Evolutionary conservation across 495 filamentous ascomycete genomes (phyloP).

Genomic region (Hypoxylon perforatum): DNA sequence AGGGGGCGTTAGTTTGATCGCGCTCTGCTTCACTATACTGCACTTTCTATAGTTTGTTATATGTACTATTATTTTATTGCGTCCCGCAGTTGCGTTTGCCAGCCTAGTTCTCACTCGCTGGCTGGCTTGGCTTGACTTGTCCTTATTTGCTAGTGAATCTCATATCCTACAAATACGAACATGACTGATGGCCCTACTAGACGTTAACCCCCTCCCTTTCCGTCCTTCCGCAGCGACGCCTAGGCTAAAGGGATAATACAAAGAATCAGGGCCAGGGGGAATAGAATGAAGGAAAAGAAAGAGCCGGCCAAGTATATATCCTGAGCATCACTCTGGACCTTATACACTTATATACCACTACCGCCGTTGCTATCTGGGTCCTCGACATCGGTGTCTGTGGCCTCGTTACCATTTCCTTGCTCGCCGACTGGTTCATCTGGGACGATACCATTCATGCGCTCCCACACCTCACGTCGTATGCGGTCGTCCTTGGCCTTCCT

Average conservation of each 20-base stretch:
- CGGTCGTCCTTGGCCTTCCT: constrained; percentile 87
- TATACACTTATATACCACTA: constrained; percentile 41
- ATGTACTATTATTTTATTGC: too few relatives aligned
- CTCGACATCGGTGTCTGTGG: constrained; percentile 1
- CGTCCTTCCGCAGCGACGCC: constrained; percentile 18
- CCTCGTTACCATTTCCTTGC: constrained; percentile 5
- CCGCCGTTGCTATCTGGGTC: neutral
- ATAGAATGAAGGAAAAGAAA: constrained; percentile 2
- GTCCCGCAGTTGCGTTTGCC: too few relatives aligned
- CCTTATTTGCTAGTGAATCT: too few relatives aligned
- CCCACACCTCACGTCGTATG: constrained; percentile 80
- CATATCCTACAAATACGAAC: constrained; percentile 20
- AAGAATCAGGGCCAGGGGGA: neutral
- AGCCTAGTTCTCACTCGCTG: too few relatives aligned
- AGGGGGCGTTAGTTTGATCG: too few relatives aligned
- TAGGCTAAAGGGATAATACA: constrained; percentile 15
- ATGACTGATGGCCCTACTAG: neutral
- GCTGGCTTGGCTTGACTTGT: too few relatives aligned
- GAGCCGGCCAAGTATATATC: neutral
- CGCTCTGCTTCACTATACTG: too few relatives aligned
- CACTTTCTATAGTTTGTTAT: too few relatives aligned
- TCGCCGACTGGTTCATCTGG: constrained; percentile 27
- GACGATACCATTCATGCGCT: constrained; percentile 39
- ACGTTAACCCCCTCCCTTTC: neutral
- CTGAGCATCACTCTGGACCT: constrained; percentile 14